Conservation (phyloP, 805 yeast species). For the Lachancea fermentati region DNA sequence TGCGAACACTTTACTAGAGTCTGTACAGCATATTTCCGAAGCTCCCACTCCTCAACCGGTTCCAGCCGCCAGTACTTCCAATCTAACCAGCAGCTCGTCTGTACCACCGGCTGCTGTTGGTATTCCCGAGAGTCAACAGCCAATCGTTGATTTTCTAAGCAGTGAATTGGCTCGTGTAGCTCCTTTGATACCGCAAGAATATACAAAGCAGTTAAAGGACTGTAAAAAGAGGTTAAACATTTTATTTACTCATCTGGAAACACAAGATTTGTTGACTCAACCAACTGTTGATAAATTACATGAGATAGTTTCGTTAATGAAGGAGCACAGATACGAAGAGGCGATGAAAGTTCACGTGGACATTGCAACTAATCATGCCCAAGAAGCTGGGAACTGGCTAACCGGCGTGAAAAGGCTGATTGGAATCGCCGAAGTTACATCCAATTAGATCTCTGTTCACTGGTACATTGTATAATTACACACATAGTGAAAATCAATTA, state of each 20-base stretch:
- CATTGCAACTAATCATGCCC: conserved; percentile 57
- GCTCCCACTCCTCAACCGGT: conserved; percentile 13
- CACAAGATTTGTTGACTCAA: conserved; percentile 55
- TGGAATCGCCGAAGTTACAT: conserved; percentile 56
- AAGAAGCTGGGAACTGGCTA: conserved; percentile 87
- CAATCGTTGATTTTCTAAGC: conserved; percentile 54
- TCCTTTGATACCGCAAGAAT: conserved; percentile 72
- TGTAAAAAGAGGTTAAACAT: conserved; percentile 76
- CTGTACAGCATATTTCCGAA: conserved; percentile 14
- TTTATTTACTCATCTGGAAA: conserved; percentile 72
- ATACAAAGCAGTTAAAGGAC: conserved; percentile 66
- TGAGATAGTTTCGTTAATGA: conserved; percentile 46
- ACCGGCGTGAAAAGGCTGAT: conserved; percentile 85
- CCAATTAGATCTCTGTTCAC: too few species aligned
- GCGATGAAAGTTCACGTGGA: conserved; percentile 55
- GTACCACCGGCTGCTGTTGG: conserved; percentile 54
- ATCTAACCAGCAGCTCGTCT: conserved; percentile 15
- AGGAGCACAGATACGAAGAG: conserved; percentile 45
- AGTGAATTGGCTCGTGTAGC: conserved; percentile 54
- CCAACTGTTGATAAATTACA: conserved; percentile 51
- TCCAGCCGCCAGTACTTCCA: conserved; percentile 24
- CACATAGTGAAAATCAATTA: too few species aligned
- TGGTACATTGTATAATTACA: too few species aligned
- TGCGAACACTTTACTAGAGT: conserved; percentile 20
- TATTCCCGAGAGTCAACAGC: conserved; percentile 52